Evolutionary conservation across 176 grass and related monocot genomes (phyloP), one percentile per base, ranked within the genome.

Genomic region (Triticum monococcum): DNA sequence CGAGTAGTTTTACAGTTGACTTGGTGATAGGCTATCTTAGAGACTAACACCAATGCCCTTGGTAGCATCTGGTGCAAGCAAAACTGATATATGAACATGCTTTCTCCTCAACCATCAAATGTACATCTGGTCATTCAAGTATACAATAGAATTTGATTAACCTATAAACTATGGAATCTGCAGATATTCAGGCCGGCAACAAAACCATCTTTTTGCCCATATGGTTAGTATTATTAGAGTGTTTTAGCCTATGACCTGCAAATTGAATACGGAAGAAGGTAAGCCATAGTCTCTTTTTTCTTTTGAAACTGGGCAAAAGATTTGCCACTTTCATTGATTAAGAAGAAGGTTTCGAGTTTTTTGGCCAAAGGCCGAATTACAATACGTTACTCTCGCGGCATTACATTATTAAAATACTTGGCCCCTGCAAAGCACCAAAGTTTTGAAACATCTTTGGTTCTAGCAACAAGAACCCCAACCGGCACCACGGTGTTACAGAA

Each of bases 221-320:
- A 12, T 31, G 60, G 24, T 35, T n/a, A 4, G 41, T 43, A 46
- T 46, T 46, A 13, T 46, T 22, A n/a, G 45, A 37, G 32, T n/a
- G 66, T 63, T 40, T 86, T 69, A 79, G 65, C 64, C 80, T 54
- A 78, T 26, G 22, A 89, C 72, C 87, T 92, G 24, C 35, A 78
- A 65, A 72, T 78, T 28, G 12, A 30, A 57, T 36, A 68, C 2
- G 22, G 28, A 86, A 45, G 1, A 61, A 60, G 74, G 35, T 79
- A 48, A 81, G 8, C 8, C 13, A 46, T 56, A 84, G 24, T 38
- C 26, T 77, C 28, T 37, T 37, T 43, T 43, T 9, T 37, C 9
- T 40, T 40, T 40, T 40, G 4, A 40, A 40, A 40, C 8, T 40
- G 38, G 8, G 38, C 38, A 40, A 40, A 40, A 9, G 38, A 40